Base-by-base conservation (phyloP, 441 rosid genomes). In the Gossypium aridum region DNA sequence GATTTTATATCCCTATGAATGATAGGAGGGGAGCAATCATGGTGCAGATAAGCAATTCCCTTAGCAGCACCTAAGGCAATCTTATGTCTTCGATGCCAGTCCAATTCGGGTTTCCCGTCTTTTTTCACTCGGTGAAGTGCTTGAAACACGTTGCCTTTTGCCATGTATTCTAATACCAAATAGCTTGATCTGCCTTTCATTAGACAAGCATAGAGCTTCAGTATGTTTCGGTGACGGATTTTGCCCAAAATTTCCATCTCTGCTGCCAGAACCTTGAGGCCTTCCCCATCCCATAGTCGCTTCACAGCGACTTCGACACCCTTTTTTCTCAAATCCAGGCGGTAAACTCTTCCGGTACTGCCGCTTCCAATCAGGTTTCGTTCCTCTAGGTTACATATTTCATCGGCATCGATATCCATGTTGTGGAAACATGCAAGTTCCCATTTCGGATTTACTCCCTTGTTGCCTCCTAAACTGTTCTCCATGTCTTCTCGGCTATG, bases 1-100 rank as follows among this genome's bases (percentile, higher is more conserved):
- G 97, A 90, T 83, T 94, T 94, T 53, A 95, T 91, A 75, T 95
- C 98, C 64, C 99, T 84, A 59, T 91, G 99, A 70, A 91, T 85
- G 13, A 95, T 85, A 0, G 94, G 88, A 0, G 98, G 93, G 1
- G 79, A 85, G 73, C 95, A 92, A 80, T 92, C 94, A 69, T 95
- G 94, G 72, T 95, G 99, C 77, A 92, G 81, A 82, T 92, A 95
- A 3, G 98, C 82, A 47, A 95, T 87, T 57, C 96, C 99, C 80
- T 89, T 92, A 12, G 97, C 94, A 39, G 91, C 91, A 45, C 97
- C 99, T 3, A 90, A 53, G 4, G 92, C 94, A 19, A 95, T 87
- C 76, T 75, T 89, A 68, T 87, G 88, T 77, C 99, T 91, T 37
- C 60, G 83, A 72, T 68, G 53, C 98, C 98, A 95, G 71, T 87